phyloP scores from a whole-genome alignment of 495 filamentous ascomycete species.

The Penicillium desertorum region DNA sequence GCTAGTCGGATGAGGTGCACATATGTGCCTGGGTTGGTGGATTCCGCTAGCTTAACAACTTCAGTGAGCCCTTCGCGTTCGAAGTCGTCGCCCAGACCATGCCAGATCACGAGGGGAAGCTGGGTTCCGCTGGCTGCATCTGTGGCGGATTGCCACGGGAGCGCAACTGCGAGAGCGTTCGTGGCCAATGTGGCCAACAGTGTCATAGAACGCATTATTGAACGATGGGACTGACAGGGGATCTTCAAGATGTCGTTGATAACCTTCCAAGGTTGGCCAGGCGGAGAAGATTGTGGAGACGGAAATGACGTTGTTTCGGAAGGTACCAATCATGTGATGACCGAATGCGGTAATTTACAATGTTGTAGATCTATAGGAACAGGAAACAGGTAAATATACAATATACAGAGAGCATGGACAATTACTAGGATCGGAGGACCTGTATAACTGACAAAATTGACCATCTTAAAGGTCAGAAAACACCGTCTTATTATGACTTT shows the following conservation, averaged over 20 bases:
- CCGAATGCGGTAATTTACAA: neutral
- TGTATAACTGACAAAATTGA: no score
- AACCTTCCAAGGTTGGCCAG: neutral
- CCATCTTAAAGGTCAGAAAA: no score
- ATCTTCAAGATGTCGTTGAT: constrained; percentile 4
- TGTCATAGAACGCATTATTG: constrained; percentile 15
- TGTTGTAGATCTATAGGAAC: neutral
- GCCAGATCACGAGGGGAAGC: constrained; percentile 90
- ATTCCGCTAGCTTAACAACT: constrained; percentile 66
- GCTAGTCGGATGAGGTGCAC: constrained; percentile 78
- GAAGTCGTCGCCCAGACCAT: constrained; percentile 74
- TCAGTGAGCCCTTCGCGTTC: constrained; percentile 67
- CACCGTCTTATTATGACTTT: no score
- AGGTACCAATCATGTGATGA: constrained; percentile 10
- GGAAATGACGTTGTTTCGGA: constrained; percentile 6
- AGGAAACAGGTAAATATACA: neutral
- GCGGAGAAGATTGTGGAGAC: neutral
- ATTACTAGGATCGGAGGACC: neutral
- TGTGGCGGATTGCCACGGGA: constrained; percentile 13
- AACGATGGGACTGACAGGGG: neutral
- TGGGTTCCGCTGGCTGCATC: constrained; percentile 40
- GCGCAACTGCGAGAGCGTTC: constrained; percentile 17
- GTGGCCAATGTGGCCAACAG: constrained; percentile 20
- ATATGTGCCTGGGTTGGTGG: constrained; percentile 76
- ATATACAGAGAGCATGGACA: neutral